Evolutionary conservation across 2,329 filamentous ascomycete genomes (phyloP), one percentile per base, ranked within the genome.

Genomic region (Hansfordia pulvinata): DNA sequence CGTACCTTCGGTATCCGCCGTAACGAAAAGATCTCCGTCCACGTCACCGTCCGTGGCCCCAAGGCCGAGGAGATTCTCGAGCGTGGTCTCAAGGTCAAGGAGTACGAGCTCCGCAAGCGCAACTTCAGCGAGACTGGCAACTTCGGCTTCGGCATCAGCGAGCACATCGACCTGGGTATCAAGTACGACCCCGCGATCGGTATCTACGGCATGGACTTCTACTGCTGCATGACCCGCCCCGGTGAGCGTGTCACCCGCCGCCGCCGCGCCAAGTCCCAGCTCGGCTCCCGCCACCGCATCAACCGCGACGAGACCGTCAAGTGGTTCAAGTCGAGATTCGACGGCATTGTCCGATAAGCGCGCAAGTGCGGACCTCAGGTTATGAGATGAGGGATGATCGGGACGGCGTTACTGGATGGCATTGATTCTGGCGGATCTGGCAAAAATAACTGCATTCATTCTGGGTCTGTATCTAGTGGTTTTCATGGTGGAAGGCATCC

Each of bases 181-280:
- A 98, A 98, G 79, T 94, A 94, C 72, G 86, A 94, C 69, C 86
- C 86, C 42, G 80, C 74, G 41, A 94, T 94, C 50, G 86, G 86
- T 77, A 94, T 94, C 62, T 94, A 93, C 74, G 86, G 90, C 61
- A 98, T 98, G 90, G 90, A 98, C 70, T 98, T 98, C 70, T 98
- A 94, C 81, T 86, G 79, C 82, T 96, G 88, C 84, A 98, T 98
- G 90, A 93, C 85, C 71, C 86, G 90, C 54, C 90, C 88, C 52
- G 90, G 90, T 69, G 86, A 93, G 76, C 86, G 90, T 60, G 84
- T 98, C 58, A 80, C 83, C 60, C 88, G 85, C 71, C 85, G 90
- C 56, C 80, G 88, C 60, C 84, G 88, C 54, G 76, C 69, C 67
- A 81, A 92, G 76, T 69, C 75, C 69, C 72, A 63, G 52, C 78